phyloP scores from a whole-genome alignment of 805 yeast genomes.

The Yamadazyma phyllophila region DNA sequence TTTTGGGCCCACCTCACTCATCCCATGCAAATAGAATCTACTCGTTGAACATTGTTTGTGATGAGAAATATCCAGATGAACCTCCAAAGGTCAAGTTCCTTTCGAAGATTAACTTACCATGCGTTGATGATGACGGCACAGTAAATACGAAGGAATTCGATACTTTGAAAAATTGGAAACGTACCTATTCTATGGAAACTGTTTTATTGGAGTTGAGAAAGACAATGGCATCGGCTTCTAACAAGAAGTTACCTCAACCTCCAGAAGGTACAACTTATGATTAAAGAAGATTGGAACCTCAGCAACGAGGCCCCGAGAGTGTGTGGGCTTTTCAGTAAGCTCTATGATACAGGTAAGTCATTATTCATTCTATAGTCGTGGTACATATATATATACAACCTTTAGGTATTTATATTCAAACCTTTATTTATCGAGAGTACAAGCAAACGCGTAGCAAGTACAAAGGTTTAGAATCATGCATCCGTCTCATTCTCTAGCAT shows the following conservation, averaged over 20 bases:
- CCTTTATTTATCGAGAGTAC: not conserved
- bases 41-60: slow-evolving; percentile 78
- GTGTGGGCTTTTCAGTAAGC: no score
- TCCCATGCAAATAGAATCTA: slow-evolving; percentile 93
- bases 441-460: not conserved
- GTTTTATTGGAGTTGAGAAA: slow-evolving; percentile 83
- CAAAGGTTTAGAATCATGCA: not conserved
- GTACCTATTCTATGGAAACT: slow-evolving; percentile 92
- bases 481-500: slow-evolving; percentile 26
- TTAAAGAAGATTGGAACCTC: not conserved
- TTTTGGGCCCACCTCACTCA: slow-evolving; percentile 91
- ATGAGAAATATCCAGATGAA: slow-evolving; percentile 76
- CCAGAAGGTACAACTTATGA: slow-evolving; percentile 75
- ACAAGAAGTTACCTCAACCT: slow-evolving; percentile 88
- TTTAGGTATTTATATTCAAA: not conserved
- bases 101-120: slow-evolving; percentile 85
- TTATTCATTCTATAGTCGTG: not conserved
- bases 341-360: not conserved
- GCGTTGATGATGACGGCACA: slow-evolving; percentile 72
- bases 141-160: slow-evolving; percentile 49
- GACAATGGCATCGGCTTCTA: slow-evolving; percentile 74
- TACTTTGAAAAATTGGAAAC: slow-evolving; percentile 79
- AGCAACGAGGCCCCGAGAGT: no score
- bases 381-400: not conserved
- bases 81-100: slow-evolving; percentile 84